phyloP scores from a whole-genome alignment of 1,139 yeast genomes.

The Saccharomycopsis hybrid region DNA sequence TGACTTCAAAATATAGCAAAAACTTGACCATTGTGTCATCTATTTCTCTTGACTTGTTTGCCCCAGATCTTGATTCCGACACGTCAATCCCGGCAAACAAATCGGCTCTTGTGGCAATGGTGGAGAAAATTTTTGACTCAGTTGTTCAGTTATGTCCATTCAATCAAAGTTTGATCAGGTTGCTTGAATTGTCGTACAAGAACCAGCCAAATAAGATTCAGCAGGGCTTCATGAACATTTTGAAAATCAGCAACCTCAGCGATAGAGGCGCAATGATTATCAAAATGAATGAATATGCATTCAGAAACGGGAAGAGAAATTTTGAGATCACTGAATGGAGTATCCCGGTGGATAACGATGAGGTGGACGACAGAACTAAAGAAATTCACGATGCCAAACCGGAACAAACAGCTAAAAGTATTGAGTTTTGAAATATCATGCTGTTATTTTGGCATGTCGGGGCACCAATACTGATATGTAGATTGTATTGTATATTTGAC shows the following conservation, averaged over 20 bases:
- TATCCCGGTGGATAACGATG: slow-evolving; percentile 83
- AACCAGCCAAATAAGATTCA: slow-evolving; percentile 70
- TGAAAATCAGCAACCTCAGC: slow-evolving; percentile 65
- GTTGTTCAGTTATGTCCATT: slow-evolving; percentile 78
- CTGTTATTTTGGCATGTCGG: too few relatives aligned
- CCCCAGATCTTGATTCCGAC: slow-evolving; percentile 33
- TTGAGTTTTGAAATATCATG: slow-evolving; percentile 18
- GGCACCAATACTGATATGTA: too few relatives aligned
- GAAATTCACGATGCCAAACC: slow-evolving; percentile 7
- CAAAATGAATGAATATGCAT: slow-evolving; percentile 73
- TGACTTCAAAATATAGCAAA: slow-evolving; percentile 42
- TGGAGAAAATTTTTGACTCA: slow-evolving; percentile 58
- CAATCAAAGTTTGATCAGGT: slow-evolving; percentile 62
- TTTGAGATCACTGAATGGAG: slow-evolving; percentile 92
- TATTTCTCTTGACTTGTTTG: slow-evolving; percentile 61
- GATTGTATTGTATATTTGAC: too few relatives aligned
- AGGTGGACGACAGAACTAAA: slow-evolving; percentile 31
- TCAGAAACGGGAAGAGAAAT: slow-evolving; percentile 73
- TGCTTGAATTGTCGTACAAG: slow-evolving; percentile 61
- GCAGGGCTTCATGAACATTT: slow-evolving; percentile 79
- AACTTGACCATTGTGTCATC: slow-evolving; percentile 50
- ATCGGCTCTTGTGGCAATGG: slow-evolving; percentile 39
- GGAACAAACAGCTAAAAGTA: slow-evolving; percentile 2
- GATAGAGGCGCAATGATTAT: slow-evolving; percentile 78
- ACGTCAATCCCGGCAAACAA: slow-evolving; percentile 18